Base-by-base conservation (phyloP, 2,329 filamentous ascomycete genomes). In the Clathrospora elynae region DNA sequence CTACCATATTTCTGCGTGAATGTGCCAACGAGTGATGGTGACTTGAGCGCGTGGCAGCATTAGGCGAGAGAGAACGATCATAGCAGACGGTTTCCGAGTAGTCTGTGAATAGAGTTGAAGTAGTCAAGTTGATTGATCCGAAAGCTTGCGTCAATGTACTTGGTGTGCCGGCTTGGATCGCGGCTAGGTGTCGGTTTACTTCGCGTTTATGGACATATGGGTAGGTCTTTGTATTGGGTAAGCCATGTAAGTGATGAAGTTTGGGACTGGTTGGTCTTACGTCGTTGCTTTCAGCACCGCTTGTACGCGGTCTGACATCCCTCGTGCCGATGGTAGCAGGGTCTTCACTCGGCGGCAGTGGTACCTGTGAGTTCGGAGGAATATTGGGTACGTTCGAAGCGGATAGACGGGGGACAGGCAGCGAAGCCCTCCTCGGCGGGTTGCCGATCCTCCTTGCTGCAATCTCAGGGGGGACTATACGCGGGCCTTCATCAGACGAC, bases 181-280 rank as follows among this genome's bases (percentile, higher is more conserved):
- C 53, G 2, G 46, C 38, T 6, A 57, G n/a, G 34, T 62, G 57
- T 8, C 42, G 23, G 5, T 35, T 25, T 10, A 60, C 46, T 32
- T 64, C 61, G 11, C 35, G 40, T 18, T 44, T 51, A 12, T 55
- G 56, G 2, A 62, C 45, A 22, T 60, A 66, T 0, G 62, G 61
- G 25, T 59, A 45, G 6, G 50, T 35, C 14, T 56, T 47, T 10
- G 55, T 35, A 16, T 41, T 24, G 4, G 55, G 46, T 20, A 61
- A 37, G 19, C 45, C 45, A 35, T 47, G 51, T 7, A 62, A 19
- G 22, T 56, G 44, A 33, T 66, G 58, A 4, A 66, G 26, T 33
- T 51, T 59, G 5, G 58, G 61, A 13, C 42, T 54, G 3, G 25
- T 35, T 13, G 51, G 40, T 31, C 42, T 46, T 14, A 29, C 33